These are phyloP conservation scores for Umbilicaria muhlenbergii DNA, from an alignment of 495 filamentous ascomycete genomes.

Conservation along the genomic window DNA sequence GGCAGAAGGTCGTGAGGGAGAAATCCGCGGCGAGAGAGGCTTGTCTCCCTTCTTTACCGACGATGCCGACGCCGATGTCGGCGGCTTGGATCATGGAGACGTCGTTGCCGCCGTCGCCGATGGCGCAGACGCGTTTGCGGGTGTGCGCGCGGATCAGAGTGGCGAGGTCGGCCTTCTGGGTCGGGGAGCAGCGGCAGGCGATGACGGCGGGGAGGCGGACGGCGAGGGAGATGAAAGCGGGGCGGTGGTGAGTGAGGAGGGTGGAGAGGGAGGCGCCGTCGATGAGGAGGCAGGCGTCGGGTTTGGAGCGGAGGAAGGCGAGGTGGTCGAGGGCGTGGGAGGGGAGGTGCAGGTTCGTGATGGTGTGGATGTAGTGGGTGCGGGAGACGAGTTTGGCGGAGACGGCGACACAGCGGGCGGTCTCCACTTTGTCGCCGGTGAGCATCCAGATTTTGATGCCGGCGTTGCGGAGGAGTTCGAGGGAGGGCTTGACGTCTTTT, in stretches of 20 bases:
- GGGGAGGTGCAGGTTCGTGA: constrained; percentile 49
- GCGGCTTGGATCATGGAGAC: constrained; percentile 99
- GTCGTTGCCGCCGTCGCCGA: constrained; percentile 96
- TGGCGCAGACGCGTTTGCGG: constrained; percentile 86
- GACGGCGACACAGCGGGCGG: constrained; percentile 90
- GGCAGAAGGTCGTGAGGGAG: constrained; percentile 83
- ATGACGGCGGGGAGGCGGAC: constrained; percentile 84
- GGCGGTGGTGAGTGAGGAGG: constrained; percentile 65
- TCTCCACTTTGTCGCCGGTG: constrained; percentile 97
- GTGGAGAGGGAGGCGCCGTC: constrained; percentile 81
- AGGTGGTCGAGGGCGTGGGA: constrained; percentile 65
- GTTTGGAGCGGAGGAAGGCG: constrained; percentile 74
- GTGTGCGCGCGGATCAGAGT: constrained; percentile 82
- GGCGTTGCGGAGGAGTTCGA: constrained; percentile 90
- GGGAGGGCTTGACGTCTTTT: constrained; percentile 80
- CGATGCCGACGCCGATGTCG: constrained; percentile 94
- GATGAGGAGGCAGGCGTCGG: constrained; percentile 81
- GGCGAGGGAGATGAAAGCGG: constrained; percentile 75
- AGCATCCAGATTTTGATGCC: constrained; percentile 99
- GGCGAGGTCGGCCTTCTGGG: constrained; percentile 91
- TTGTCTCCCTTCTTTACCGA: constrained; percentile 93
- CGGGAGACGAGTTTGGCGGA: constrained; percentile 86
- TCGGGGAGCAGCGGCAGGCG: constrained; percentile 92
- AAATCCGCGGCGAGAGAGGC: constrained; percentile 93
- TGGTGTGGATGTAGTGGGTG: constrained; percentile 90